These are phyloP conservation scores for Lasiosphaeria ovina DNA, from an alignment of 495 filamentous ascomycete genomes.

Conservation along the genomic window DNA sequence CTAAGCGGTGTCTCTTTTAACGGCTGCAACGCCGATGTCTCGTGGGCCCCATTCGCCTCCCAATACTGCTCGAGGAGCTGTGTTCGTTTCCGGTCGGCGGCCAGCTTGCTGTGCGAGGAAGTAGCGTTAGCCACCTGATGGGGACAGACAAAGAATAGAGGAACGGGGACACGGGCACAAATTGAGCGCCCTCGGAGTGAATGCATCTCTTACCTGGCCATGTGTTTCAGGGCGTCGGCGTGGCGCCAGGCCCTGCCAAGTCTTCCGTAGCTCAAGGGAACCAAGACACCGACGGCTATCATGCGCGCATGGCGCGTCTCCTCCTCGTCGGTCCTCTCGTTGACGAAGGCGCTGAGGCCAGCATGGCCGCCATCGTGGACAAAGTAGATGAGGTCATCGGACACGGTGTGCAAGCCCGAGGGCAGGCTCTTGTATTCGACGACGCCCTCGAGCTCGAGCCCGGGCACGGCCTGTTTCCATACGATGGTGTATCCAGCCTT, in stretches of 20 bases:
- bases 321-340: slow-evolving; percentile 70
- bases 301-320: slow-evolving; percentile 84
- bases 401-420: slow-evolving; percentile 85
- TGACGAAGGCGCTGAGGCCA: slow-evolving; percentile 90
- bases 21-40: slow-evolving; percentile 43
- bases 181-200: too few relatives aligned
- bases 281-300: slow-evolving; percentile 85
- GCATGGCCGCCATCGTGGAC: slow-evolving; percentile 75
- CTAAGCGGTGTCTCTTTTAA: slow-evolving; percentile 56
- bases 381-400: slow-evolving; percentile 90
- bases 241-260: slow-evolving; percentile 89
- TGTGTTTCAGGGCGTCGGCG: slow-evolving; percentile 68
- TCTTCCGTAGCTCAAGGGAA: slow-evolving; percentile 81
- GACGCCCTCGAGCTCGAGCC: slow-evolving; percentile 78
- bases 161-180: too few relatives aligned
- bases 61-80: slow-evolving; percentile 74
- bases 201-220: slow-evolving; percentile 59
- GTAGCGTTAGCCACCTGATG: slow-evolving; percentile 31
- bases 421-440: slow-evolving; percentile 95
- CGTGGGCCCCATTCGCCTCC: slow-evolving; percentile 60
- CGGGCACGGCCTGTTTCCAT: slow-evolving; percentile 73
- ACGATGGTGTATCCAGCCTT: slow-evolving; percentile 82
- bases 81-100: slow-evolving; percentile 54
- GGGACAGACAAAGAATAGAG: background rate
- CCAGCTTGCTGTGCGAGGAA: slow-evolving; percentile 44